phyloP scores from a whole-genome alignment of 345 rosid species.

The Mercurialis annua region DNA sequence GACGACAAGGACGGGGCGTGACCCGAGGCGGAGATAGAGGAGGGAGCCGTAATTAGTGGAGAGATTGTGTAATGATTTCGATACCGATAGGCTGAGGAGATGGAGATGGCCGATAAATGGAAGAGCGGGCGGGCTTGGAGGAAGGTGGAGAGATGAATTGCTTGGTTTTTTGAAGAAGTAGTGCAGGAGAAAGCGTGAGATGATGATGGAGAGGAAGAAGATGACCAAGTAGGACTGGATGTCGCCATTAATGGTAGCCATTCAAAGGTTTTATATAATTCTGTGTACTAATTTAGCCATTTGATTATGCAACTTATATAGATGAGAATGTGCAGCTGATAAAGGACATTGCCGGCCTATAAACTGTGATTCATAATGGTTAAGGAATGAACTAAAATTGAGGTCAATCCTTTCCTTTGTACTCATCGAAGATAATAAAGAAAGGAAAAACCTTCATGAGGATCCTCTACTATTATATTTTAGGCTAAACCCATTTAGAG shows the following conservation, averaged over 20 bases:
- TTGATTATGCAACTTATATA: too few species aligned
- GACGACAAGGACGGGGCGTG: slow-evolving; percentile 28
- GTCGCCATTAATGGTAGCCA: background rate
- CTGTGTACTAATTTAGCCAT: too few species aligned
- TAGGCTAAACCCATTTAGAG: too few species aligned
- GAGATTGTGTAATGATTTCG: slow-evolving; percentile 32
- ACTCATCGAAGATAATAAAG: too few species aligned
- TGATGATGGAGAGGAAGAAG: background rate
- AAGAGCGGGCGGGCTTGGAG: slow-evolving; percentile 44
- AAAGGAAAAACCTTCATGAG: too few species aligned
- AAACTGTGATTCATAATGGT: too few species aligned
- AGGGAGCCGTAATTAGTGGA: slow-evolving; percentile 37
- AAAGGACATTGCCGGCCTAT: too few species aligned
- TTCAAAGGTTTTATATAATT: too few species aligned
- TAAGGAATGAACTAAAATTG: too few species aligned
- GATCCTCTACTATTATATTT: too few species aligned
- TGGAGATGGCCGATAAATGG: slow-evolving; percentile 50
- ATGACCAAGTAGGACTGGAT: background rate
- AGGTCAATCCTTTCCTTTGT: too few species aligned
- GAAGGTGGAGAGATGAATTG: slow-evolving; percentile 20
- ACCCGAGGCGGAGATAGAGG: slow-evolving; percentile 34
- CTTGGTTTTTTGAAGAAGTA: slow-evolving; percentile 22
- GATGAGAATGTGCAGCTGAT: too few species aligned
- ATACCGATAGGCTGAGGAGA: slow-evolving; percentile 24
- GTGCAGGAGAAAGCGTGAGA: background rate